Base-by-base conservation (phyloP, 2,329 filamentous ascomycete species). In the Sphaerostilbella broomeana region DNA sequence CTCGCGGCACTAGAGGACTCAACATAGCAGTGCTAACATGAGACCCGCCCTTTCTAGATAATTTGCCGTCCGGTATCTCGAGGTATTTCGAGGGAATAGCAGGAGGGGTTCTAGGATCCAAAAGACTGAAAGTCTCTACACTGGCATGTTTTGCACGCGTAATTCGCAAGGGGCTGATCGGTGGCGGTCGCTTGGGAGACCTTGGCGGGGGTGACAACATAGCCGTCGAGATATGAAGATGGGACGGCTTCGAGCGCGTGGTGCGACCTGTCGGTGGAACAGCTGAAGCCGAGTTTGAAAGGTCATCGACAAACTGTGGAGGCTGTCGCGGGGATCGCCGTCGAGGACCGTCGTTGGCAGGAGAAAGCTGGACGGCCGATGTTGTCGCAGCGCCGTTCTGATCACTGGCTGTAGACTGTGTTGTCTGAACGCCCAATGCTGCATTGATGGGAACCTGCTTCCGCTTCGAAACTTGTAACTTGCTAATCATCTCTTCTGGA, bases 341-440 rank as follows among this genome's bases (percentile, higher is more conserved):
- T 9, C 73, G 65, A 19, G 77, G 48, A 29, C 67, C 68, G 6
- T 75, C 72, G 4, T 59, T 53, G 2, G 64, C 66, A 0, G 73
- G 73, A 4, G 74, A 77, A 6, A 72, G 53, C 49, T 75, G 67
- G 6, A 67, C 62, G 2, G 67, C 70, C 2, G 49, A 45, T 3
- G 53, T 52, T 43, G 51, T 55, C 21, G 51, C 47, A 12, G 40
- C 33, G 6, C 38, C 32, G 18, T 35, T 28, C 18, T 17, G 36
- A 13, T 43, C 36, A n/a, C 36, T 26, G 30, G 16, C 30, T n/a
- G 18, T 30, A 21, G 33, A 10, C n/a, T n/a, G n/a, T n/a, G n/a
- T n/a, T n/a, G n/a, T n/a, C n/a, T n/a, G n/a, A n/a, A n/a, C n/a
- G n/a, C n/a, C n/a, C n/a, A n/a, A n/a, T 3, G 32, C 24, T 6